A percentile compares a stretch with the other conserved stretches of the same genome.
Evolutionary conservation across 2,329 filamentous ascomycete species (phyloP).

Genomic region (Botryosphaeria dothidea): DNA sequence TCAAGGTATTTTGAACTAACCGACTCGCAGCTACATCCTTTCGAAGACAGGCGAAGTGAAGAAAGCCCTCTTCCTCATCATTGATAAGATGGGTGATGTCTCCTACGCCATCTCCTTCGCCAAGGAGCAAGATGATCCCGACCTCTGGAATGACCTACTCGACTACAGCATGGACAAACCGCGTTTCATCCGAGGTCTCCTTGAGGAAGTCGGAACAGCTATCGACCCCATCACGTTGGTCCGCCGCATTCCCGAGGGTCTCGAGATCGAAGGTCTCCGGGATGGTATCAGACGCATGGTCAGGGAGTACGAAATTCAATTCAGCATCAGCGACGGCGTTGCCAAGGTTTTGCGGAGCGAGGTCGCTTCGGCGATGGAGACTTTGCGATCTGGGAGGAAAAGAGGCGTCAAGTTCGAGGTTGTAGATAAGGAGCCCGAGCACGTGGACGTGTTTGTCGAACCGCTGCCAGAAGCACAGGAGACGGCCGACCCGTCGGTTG

Average conservation of each 20-base stretch:
- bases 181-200: constrained; percentile 84
- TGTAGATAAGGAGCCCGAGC: constrained; percentile 29
- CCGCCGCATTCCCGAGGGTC: constrained; percentile 83
- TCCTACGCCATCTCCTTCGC: constrained; percentile 91
- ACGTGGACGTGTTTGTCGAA: constrained; percentile 33
- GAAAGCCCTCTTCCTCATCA: constrained; percentile 86
- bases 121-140: constrained; percentile 87
- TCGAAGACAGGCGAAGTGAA: constrained; percentile 95
- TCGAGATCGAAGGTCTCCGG: constrained; percentile 87
- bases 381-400: constrained; percentile 74
- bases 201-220: constrained; percentile 91
- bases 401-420: constrained; percentile 90
- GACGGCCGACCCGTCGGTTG: constrained; percentile 20
- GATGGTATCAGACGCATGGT: constrained; percentile 90
- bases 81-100: constrained; percentile 88
- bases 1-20: constrained; percentile 24
- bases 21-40: constrained; percentile 66
- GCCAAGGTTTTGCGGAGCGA: constrained; percentile 85
- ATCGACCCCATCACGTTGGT: constrained; percentile 92
- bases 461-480: constrained; percentile 32
- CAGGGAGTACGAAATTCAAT: constrained; percentile 93
- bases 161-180: constrained; percentile 98
- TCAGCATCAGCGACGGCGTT: constrained; percentile 87
- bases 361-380: constrained; percentile 80
- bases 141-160: constrained; percentile 92